These are phyloP conservation scores for Symbiodinium natans DNA, from an alignment of 73 alveolate genomes.

Conservation along the genomic window DNA sequence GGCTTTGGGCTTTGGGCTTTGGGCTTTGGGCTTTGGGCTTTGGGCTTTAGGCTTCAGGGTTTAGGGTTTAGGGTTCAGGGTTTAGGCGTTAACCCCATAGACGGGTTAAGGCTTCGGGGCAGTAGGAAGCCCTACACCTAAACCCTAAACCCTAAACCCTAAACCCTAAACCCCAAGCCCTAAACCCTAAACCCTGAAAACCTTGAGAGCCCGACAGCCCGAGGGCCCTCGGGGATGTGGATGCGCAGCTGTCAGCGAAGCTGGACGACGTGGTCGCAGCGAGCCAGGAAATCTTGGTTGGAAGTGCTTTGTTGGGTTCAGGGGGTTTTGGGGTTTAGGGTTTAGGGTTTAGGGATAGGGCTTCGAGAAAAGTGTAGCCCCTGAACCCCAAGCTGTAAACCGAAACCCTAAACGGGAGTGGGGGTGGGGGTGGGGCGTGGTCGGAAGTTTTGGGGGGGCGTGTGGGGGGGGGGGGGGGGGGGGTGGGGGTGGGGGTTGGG, in stretches of 20 bases:
- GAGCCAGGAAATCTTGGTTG: neutral
- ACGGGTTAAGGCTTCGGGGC: no score
- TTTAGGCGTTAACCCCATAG: no score
- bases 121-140: no score
- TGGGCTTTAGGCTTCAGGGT: no score
- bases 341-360: no score
- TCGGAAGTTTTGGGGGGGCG: neutral
- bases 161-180: neutral
- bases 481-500: neutral
- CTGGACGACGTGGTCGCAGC: slow-evolving; percentile 16
- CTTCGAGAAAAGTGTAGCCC: no score
- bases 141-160: no score
- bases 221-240: slow-evolving; percentile 57
- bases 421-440: neutral
- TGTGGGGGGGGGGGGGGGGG: neutral
- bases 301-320: neutral
- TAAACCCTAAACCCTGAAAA: neutral
- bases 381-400: no score
- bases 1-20: no score
- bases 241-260: neutral
- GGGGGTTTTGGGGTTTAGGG: neutral
- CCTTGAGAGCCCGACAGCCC: neutral
- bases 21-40: no score
- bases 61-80: no score
- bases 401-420: no score